Conservation (phyloP, 78 protist genomes). For the Dictyostelium capitatum region DNA sequence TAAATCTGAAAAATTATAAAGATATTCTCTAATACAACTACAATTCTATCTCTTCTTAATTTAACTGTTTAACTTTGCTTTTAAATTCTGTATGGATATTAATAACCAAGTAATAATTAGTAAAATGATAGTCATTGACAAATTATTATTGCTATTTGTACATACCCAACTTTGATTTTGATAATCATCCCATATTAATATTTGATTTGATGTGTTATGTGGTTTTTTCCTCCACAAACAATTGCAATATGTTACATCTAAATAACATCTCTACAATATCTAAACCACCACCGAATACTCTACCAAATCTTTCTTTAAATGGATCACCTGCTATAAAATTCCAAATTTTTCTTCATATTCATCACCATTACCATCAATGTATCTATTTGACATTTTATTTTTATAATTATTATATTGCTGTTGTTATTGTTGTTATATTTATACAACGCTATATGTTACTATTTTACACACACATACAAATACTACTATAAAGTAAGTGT, state of each 20-base stretch:
- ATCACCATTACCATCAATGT: not conserved
- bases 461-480: no score
- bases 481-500: no score
- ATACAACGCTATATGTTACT: no score
- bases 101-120: no score
- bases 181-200: slow-evolving; percentile 97
- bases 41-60: slow-evolving; percentile 95
- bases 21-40: slow-evolving; percentile 94
- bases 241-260: slow-evolving; percentile 97
- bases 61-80: slow-evolving; percentile 94
- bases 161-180: slow-evolving; percentile 87
- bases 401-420: no score
- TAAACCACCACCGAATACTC: slow-evolving; percentile 96
- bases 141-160: no score
- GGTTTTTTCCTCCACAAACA: slow-evolving; percentile 98
- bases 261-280: slow-evolving; percentile 98
- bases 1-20: slow-evolving; percentile 95
- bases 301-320: slow-evolving; percentile 91
- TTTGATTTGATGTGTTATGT: slow-evolving; percentile 90
- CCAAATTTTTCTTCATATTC: slow-evolving; percentile 9
- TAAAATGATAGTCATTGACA: no score
- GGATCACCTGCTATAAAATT: slow-evolving; percentile 96
- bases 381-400: slow-evolving; percentile 8
- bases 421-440: no score
- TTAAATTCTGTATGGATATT: slow-evolving; percentile 88